Percentiles rank a stretch among this genome's conserved stretches.
Evolutionary conservation across 352 stramenopile genomes (phyloP).

Genomic region (Pythium monospermum): DNA sequence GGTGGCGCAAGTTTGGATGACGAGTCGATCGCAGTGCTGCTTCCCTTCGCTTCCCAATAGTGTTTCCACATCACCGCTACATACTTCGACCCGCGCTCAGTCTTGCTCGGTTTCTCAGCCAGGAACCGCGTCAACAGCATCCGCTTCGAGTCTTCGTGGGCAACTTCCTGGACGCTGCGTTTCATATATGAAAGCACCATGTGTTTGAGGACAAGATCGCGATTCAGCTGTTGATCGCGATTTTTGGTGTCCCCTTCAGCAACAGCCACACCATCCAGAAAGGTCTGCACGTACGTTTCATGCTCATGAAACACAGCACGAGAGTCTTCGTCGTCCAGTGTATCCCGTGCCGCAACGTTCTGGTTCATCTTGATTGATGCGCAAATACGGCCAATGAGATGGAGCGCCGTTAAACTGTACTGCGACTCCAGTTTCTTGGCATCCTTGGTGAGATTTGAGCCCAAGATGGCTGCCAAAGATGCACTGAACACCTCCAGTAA

Average conservation of each 20-base stretch:
- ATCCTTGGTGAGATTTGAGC: conserved; percentile 49
- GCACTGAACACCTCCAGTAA: conserved; percentile 66
- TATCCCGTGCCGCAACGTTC: conserved; percentile 26
- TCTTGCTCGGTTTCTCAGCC: conserved; percentile 12
- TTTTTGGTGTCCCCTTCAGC: conserved; percentile 13
- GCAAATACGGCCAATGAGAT: conserved; percentile 75
- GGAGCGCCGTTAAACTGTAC: conserved; percentile 58
- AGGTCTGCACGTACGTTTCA: conserved; percentile 16
- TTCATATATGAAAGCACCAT: conserved; percentile 57
- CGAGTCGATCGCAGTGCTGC: conserved; percentile 21
- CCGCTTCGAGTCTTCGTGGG: conserved; percentile 39
- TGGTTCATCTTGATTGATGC: conserved; percentile 62
- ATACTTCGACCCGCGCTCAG: neutral
- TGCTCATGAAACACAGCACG: conserved; percentile 47
- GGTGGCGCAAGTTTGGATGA: conserved; percentile 42
- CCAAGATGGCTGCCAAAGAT: conserved; percentile 60
- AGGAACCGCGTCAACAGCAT: conserved; percentile 62
- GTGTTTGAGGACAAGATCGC: conserved; percentile 46
- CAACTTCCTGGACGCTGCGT: conserved; percentile 22
- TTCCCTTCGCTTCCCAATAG: conserved; percentile 32
- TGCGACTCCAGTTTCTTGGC: conserved; percentile 64
- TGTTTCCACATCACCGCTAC: conserved; percentile 35
- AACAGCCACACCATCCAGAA: conserved; percentile 16
- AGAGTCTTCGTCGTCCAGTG: conserved; percentile 42
- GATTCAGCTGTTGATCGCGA: conserved; percentile 3